Conservation (phyloP, 805 yeast species). For the Wickerhamomyces canadensis region DNA sequence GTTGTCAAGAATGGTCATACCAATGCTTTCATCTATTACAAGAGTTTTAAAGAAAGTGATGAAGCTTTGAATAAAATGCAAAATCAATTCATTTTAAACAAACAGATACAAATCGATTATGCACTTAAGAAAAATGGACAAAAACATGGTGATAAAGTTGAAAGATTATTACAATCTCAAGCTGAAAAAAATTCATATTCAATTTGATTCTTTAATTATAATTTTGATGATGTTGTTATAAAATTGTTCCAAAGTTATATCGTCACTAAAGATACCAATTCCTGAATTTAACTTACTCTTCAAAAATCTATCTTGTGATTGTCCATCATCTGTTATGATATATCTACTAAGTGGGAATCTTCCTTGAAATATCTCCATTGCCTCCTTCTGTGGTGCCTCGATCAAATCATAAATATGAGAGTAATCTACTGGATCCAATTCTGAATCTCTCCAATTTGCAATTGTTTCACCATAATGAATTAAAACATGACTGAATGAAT, state of each 20-base stretch:
- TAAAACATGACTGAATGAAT: conserved; percentile 91
- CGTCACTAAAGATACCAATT: conserved; percentile 10
- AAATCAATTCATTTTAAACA: conserved; percentile 64
- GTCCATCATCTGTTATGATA: conserved; percentile 93
- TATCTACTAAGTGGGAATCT: conserved; percentile 95
- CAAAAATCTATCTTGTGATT: conserved; percentile 93
- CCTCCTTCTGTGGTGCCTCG: conserved; percentile 83
- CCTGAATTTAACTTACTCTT: conserved; percentile 84
- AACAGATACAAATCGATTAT: conserved; percentile 54
- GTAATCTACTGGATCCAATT: conserved; percentile 80
- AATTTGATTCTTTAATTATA: conserved; percentile 3
- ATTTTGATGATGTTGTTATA: conserved; percentile 4
- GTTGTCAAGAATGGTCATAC: conserved; percentile 40
- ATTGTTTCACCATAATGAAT: conserved; percentile 89
- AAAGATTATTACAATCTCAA: conserved; percentile 62
- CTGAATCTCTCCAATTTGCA: conserved; percentile 91
- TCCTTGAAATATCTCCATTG: conserved; percentile 78
- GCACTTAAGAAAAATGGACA: conserved; percentile 52
- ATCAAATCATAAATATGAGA: conserved; percentile 75
- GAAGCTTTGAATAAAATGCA: conserved; percentile 64
- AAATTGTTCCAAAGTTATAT: conserved; percentile 10
- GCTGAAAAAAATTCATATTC: conserved; percentile 41
- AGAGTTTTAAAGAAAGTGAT: conserved; percentile 64
- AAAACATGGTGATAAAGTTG: conserved; percentile 75
- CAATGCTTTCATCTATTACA: conserved; percentile 61